Conservation (phyloP, 257 asterid genomes). For the Nicotiana knightiana region DNA sequence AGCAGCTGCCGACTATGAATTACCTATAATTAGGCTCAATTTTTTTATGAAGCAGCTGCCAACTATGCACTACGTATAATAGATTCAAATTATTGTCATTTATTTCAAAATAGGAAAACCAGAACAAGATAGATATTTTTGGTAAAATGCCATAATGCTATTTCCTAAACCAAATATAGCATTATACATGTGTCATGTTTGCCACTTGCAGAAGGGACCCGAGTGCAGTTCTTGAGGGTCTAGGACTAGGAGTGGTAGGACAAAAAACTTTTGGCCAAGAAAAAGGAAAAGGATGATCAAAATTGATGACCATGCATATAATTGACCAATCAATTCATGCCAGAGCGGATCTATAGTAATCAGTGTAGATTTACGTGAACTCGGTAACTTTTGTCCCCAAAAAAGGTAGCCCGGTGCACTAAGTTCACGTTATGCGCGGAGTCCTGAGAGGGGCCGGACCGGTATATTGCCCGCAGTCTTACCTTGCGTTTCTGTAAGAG, state of each 20-base stretch:
- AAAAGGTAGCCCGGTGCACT: no score
- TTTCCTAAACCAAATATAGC: slow-evolving; percentile 4
- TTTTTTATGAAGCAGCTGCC: not conserved
- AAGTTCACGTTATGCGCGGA: no score
- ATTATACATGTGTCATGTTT: not conserved
- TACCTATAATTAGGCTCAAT: not conserved
- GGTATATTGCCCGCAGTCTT: no score
- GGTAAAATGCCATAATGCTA: not conserved
- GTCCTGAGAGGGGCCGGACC: no score
- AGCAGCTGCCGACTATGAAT: not conserved
- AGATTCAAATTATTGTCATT: not conserved
- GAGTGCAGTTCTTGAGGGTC: not conserved
- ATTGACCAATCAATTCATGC: not conserved
- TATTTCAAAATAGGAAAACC: no score
- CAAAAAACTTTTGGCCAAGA: not conserved
- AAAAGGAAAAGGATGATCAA: not conserved
- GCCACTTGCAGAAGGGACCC: not conserved
- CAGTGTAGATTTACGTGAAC: no score
- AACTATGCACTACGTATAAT: not conserved
- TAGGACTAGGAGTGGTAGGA: no score
- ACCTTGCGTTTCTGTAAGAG: no score
- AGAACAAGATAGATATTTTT: not conserved
- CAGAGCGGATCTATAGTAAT: no score
- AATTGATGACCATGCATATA: not conserved
- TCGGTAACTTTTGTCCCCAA: no score